A percentile compares a stretch with the other conserved stretches of the same genome.
phyloP scores from a whole-genome alignment of 768 basidiomycete genomes.

The Phlebiopsis gigantea region DNA sequence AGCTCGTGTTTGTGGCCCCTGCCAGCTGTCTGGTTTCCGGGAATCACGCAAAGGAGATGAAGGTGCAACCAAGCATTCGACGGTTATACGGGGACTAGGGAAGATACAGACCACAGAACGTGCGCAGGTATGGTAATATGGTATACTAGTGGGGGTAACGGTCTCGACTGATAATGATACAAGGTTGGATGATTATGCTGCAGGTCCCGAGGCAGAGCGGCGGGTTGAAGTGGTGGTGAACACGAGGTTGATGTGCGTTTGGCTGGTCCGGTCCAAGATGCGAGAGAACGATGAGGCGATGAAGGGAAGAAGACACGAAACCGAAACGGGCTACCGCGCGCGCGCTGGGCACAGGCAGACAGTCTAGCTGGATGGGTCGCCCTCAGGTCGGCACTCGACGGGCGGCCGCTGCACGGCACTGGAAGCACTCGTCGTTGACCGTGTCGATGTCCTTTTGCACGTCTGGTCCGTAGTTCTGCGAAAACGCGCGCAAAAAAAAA shows the following conservation, averaged over 20 bases:
- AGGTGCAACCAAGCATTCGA: background rate
- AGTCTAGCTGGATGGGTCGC: background rate
- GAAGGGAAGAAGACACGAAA: background rate
- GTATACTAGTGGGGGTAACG: slow-evolving; percentile 5
- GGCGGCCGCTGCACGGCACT: slow-evolving; percentile 57
- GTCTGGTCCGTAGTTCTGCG: slow-evolving; percentile 62
- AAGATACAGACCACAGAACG: background rate
- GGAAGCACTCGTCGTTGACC: slow-evolving; percentile 67
- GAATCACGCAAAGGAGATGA: background rate
- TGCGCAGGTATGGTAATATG: slow-evolving; percentile 3
- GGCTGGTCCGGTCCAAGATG: background rate
- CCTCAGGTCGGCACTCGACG: slow-evolving; percentile 24
- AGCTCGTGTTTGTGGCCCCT: background rate
- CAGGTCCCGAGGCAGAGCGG: slow-evolving; percentile 1
- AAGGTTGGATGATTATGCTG: slow-evolving; percentile 3
- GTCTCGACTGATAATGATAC: slow-evolving; percentile 14
- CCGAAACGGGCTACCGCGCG: background rate
- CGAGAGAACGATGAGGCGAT: background rate
- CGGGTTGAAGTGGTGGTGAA: background rate
- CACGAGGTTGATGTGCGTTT: background rate
- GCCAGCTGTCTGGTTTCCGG: background rate
- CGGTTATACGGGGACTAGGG: background rate
- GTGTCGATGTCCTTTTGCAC: slow-evolving; percentile 65
- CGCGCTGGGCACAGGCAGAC: background rate
- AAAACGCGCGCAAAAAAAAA: background rate